Percentiles rank a stretch among this genome's conserved stretches.
Evolutionary conservation across 305 asterid species (phyloP).

Genomic region (Solanum hybrid): DNA sequence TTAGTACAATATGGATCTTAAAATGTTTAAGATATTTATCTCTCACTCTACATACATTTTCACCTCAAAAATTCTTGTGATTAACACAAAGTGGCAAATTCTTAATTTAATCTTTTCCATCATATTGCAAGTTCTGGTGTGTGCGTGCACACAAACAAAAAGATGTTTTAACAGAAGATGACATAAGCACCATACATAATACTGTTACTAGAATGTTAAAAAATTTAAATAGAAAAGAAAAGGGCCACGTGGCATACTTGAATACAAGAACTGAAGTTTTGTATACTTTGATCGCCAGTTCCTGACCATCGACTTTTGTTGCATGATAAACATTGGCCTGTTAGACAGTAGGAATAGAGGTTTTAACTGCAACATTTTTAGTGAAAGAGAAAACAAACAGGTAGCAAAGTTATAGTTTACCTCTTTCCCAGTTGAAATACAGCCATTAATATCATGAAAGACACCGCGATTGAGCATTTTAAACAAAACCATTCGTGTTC

Average conservation of each 20-base stretch:
- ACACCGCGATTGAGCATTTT: slow-evolving; percentile 82
- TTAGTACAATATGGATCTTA: neutral
- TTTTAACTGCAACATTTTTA: neutral
- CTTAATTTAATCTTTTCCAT: neutral
- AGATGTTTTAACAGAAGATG: neutral
- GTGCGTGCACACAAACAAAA: neutral
- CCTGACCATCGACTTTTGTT: slow-evolving; percentile 73
- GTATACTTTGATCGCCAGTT: slow-evolving; percentile 87
- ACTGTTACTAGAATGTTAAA: neutral
- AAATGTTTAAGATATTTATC: neutral
- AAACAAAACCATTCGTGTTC: slow-evolving; percentile 93
- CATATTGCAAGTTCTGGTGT: neutral
- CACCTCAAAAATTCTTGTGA: neutral
- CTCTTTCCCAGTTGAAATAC: slow-evolving; percentile 99
- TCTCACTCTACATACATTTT: neutral
- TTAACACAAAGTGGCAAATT: neutral
- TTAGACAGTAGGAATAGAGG: slow-evolving; percentile 5
- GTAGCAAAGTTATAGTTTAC: slow-evolving; percentile 25
- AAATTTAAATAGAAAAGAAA: slow-evolving; percentile 2
- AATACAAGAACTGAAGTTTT: slow-evolving; percentile 90
- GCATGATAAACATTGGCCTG: slow-evolving; percentile 99
- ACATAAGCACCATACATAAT: neutral
- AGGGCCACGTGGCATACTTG: slow-evolving; percentile 40
- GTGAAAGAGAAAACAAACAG: slow-evolving; percentile 4
- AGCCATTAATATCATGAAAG: slow-evolving; percentile 85